Evolutionary conservation across 768 basidiomycete genomes (phyloP).

Genomic region (Strobilomyces dryophilus): DNA sequence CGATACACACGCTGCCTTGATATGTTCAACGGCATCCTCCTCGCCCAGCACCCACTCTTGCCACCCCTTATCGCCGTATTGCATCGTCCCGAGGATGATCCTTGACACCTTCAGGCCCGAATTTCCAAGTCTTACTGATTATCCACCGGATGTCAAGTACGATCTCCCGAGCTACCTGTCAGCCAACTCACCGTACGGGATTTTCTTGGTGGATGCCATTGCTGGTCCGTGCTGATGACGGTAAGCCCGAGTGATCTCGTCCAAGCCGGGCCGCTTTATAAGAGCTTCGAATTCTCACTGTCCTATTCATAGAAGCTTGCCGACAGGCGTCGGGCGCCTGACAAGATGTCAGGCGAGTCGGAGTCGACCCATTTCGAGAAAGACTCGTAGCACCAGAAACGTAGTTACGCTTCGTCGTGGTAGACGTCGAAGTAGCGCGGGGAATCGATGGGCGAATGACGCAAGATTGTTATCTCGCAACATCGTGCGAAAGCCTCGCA

Average conservation of each 20-base stretch:
- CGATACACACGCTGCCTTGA: conserved; percentile 42
- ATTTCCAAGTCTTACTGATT: conserved; percentile 40
- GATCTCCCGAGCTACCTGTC: neutral
- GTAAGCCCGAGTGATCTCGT: too few species aligned
- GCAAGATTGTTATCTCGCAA: neutral
- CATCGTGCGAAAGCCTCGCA: conserved; percentile 17
- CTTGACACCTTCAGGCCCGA: conserved; percentile 49
- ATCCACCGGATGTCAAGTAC: neutral
- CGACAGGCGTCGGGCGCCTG: conserved; percentile 9
- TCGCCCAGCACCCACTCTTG: conserved; percentile 50
- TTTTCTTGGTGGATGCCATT: conserved; percentile 23
- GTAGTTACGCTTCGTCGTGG: too few species aligned
- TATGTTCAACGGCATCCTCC: conserved; percentile 41
- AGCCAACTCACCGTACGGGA: conserved; percentile 31
- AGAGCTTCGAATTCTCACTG: conserved; percentile 8
- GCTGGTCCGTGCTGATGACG: neutral
- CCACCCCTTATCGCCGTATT: conserved; percentile 45
- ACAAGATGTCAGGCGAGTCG: neutral
- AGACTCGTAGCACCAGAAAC: neutral
- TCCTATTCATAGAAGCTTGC: conserved; percentile 21
- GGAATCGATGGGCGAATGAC: too few species aligned
- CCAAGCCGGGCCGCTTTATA: neutral
- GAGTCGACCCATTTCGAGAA: neutral
- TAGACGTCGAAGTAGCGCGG: too few species aligned
- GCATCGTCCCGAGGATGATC: conserved; percentile 48